Evolutionary conservation across 2,329 filamentous ascomycete genomes (phyloP).

Genomic region (Stagonosporopsis vannaccii): DNA sequence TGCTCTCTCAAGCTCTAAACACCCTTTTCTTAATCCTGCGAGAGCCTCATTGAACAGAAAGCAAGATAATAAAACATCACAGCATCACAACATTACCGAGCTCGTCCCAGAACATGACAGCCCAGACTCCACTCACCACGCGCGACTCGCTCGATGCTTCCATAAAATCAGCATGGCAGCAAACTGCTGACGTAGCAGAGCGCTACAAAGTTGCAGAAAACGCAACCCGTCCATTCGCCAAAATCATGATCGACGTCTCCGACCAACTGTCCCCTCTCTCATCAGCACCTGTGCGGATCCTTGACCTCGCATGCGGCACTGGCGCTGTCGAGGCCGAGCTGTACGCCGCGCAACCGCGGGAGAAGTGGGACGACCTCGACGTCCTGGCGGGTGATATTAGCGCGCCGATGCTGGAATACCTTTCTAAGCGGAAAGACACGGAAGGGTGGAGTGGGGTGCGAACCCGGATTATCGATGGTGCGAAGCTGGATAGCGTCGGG

Average conservation of each 20-base stretch:
- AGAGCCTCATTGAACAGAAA: not conserved
- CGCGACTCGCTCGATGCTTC: not conserved
- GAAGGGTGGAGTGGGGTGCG: constrained; percentile 30
- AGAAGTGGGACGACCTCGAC: constrained; percentile 24
- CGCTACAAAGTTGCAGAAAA: constrained; percentile 31
- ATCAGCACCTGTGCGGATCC: constrained; percentile 13
- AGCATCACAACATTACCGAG: not conserved
- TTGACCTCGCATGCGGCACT: constrained; percentile 39
- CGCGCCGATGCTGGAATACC: constrained; percentile 29
- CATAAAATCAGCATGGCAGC: constrained; percentile 6
- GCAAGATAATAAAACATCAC: not conserved
- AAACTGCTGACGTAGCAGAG: constrained; percentile 12
- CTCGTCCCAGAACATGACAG: not conserved
- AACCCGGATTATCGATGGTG: constrained; percentile 28
- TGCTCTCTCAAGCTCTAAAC: no score
- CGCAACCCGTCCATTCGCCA: constrained; percentile 29
- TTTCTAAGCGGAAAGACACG: constrained; percentile 19
- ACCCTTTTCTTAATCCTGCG: not conserved
- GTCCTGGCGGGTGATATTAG: constrained; percentile 36
- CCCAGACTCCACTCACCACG: not conserved
- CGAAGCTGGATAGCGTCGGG: not conserved
- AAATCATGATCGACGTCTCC: constrained; percentile 15
- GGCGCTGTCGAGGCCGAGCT: constrained; percentile 31
- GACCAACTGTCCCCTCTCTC: constrained; percentile 10
- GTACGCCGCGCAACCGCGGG: constrained; percentile 21